Evolutionary conservation across 106 monocot species (phyloP), one percentile per base, ranked within the genome.

Genomic region (Dendrobium chrysotoxum): DNA sequence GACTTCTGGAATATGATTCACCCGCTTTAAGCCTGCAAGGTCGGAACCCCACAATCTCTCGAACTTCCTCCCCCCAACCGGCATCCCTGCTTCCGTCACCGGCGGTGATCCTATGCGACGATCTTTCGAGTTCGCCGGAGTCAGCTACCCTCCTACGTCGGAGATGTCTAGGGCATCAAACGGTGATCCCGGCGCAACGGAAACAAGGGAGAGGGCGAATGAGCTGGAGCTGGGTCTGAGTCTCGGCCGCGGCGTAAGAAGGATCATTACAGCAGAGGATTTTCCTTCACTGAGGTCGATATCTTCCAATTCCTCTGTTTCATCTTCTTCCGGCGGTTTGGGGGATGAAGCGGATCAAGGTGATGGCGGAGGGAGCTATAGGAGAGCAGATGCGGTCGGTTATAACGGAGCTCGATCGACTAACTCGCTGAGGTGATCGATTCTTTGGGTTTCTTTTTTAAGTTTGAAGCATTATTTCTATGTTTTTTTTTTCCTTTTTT

Each of bases 221-320:
- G 28, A 74, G 74, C 31, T 71, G 71, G 71, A 71, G 71, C 71
- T 71, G 71, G 74, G 74, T 12, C 41, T 74, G 41, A 42, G 74
- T 74, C 74, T 74, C 41, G 74, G 74, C 20, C 2, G 74, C 6
- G 20, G 74, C 6, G 74, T 26, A 74, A 28, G 74, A 41, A 42
- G 41, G 41, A 42, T 74, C n/a, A 4, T 74, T 40, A 74, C 74
- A 41, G 74, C 74, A 7, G 74, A 42, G 39, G 74, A 74, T 42
- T 74, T 74, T 21, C 8, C 40, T 42, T 41, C 74, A 21, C 40
- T 21, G 17, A 28, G 10, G 6, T 74, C 74, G 30, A 40, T 42
- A 2, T 74, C 74, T 20, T 74, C 74, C 41, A 74, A 74, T 42
- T 74, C 74, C n/a, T 74, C 74, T 21, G 74, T 74, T 28, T 74